A percentile compares a stretch with the other conserved stretches of the same genome.
phyloP scores from a whole-genome alignment of 2,329 filamentous ascomycete genomes.

The Pseudohalonectria lignicola region DNA sequence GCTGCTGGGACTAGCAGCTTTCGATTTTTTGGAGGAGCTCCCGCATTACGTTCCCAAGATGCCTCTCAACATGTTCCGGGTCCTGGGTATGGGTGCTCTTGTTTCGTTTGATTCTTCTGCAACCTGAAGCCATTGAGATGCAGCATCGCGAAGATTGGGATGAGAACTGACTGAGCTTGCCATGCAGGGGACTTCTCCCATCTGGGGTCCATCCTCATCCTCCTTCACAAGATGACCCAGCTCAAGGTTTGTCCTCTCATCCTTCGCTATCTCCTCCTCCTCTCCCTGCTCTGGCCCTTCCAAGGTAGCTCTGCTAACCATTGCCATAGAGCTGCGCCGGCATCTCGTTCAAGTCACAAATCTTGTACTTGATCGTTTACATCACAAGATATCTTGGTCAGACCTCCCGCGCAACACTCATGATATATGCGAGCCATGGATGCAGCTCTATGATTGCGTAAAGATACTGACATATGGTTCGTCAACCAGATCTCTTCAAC shows the following conservation, averaged over 20 bases:
- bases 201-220: constrained; percentile 83
- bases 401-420: constrained; percentile 3
- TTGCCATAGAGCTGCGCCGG: constrained; percentile 92
- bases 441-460: constrained; percentile 1
- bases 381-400: constrained; percentile 82
- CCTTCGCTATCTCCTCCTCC: background rate
- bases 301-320: too few relatives aligned
- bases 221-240: constrained; percentile 92
- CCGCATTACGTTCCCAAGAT: constrained; percentile 18
- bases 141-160: too few relatives aligned
- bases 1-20: too few relatives aligned
- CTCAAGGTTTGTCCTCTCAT: constrained; percentile 58
- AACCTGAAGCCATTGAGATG: constrained; percentile 3
- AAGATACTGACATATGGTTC: constrained; percentile 5
- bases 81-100: constrained; percentile 33
- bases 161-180: too few relatives aligned
- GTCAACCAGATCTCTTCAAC: constrained; percentile 75
- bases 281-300: constrained; percentile 3
- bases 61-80: constrained; percentile 47
- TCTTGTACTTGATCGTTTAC: constrained; percentile 89
- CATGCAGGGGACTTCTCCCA: constrained; percentile 93
- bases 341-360: constrained; percentile 98
- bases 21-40: background rate
- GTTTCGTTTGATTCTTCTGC: too few relatives aligned
- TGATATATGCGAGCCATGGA: too few relatives aligned